phyloP scores from a whole-genome alignment of 2,329 filamentous ascomycete genomes.

The Hypoxylon sp. region DNA sequence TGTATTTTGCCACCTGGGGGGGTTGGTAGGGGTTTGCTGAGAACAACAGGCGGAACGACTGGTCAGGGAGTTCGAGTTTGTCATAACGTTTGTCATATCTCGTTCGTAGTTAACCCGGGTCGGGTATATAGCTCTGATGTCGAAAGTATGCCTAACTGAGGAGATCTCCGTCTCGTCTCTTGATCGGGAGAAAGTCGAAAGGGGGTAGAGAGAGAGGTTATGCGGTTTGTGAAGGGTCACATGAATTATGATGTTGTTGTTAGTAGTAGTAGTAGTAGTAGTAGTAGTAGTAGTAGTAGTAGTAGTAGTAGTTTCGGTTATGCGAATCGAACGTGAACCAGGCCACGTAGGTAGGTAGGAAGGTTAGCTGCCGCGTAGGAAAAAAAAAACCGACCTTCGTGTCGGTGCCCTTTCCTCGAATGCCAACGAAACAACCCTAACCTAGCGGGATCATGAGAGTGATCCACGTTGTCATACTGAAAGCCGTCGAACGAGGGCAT shows the following conservation, averaged over 20 bases:
- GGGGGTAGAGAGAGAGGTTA: background rate
- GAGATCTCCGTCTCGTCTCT: background rate
- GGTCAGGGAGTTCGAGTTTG: background rate
- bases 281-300: background rate
- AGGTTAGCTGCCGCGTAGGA: background rate
- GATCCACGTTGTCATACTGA: background rate
- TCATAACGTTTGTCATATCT: slow-evolving; percentile 1
- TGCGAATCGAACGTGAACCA: slow-evolving; percentile 1
- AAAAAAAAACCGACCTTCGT: background rate
- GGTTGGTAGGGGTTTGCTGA: background rate
- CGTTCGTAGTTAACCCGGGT: background rate
- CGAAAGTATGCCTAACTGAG: background rate
- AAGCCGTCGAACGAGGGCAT: background rate
- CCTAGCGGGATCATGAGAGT: background rate
- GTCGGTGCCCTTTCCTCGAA: background rate
- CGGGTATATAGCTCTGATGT: background rate
- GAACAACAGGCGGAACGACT: background rate
- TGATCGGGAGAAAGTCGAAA: background rate
- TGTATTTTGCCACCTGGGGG: slow-evolving; percentile 1
- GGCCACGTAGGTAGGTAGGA: slow-evolving; percentile 20
- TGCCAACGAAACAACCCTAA: background rate
- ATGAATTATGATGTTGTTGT: background rate
- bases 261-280: background rate
- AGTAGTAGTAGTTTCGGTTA: background rate
- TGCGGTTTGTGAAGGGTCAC: slow-evolving; percentile 18